phyloP scores from a whole-genome alignment of 257 asterid species.

The Ehretia macrophylla region DNA sequence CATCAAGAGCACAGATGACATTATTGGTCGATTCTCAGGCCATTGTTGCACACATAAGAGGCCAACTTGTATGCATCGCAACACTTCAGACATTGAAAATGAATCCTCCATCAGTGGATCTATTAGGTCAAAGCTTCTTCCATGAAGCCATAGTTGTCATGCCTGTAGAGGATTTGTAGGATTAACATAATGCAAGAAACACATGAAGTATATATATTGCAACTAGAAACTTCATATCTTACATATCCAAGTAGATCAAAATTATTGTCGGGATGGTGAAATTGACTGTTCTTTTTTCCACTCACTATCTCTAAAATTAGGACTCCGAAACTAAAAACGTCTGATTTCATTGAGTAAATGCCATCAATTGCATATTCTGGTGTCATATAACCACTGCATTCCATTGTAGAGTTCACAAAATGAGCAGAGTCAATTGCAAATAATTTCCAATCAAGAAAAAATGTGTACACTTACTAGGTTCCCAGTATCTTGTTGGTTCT shows the following conservation, averaged over 20 bases:
- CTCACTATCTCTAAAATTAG: conserved; percentile 30
- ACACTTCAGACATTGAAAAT: conserved; percentile 3
- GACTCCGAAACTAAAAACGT: conserved; percentile 36
- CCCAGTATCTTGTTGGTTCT: conserved; percentile 22
- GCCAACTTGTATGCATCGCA: conserved; percentile 25
- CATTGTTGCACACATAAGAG: conserved; percentile 22
- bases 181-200: not conserved
- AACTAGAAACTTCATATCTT: conserved; percentile 5
- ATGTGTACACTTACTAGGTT: conserved; percentile 15
- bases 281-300: conserved; percentile 35
- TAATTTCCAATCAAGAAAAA: not conserved
- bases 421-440: too few relatives aligned
- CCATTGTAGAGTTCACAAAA: not conserved
- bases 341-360: conserved; percentile 28
- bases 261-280: conserved; percentile 5
- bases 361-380: conserved; percentile 24
- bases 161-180: not conserved
- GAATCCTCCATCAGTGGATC: conserved; percentile 10
- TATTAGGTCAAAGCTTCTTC: conserved; percentile 14
- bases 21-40: conserved; percentile 20
- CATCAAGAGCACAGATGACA: conserved; percentile 21
- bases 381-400: conserved; percentile 35
- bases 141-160: conserved; percentile 24
- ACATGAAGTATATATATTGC: not conserved
- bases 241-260: conserved; percentile 36